Base-by-base conservation (phyloP, 2,329 filamentous ascomycete genomes). In the Diaporthe caulivora region DNA sequence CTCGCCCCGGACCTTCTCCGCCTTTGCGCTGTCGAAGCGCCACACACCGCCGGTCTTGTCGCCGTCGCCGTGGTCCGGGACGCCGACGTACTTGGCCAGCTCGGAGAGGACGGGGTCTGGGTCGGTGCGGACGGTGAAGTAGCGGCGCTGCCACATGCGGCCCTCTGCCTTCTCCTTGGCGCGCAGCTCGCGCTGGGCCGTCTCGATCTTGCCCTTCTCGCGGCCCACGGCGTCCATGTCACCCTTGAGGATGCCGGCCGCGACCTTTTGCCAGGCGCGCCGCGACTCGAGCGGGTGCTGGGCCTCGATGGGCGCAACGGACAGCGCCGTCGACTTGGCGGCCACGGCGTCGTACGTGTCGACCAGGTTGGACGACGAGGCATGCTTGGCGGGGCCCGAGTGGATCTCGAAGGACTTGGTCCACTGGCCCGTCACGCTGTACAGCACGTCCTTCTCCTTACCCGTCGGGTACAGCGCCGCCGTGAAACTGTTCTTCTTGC, bases 401-500 rank as follows among this genome's bases (percentile, higher is more conserved):
- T 93, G 93, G 80, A 98, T 92, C 68, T 90, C 90, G 80, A 98
- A 97, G 2, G 87, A 86, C 79, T 95, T 94, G 73, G 92, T 97
- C 97, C 97, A 99, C 81, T 97, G 94, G 31, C 97, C 97, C 40
- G 95, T 92, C 51, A 93, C 88, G n/a, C 92, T 94, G 87, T 96
- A 98, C 64, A 92, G 86, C 75, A 91, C 88, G 69, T 94, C 92
- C 83, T 93, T 93, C 83, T 92, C 94, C 83, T 87, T 86, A 85
- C 91, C 84, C 83, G 94, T 91, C 21, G 86, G 88, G 84, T 93
- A 95, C 72, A 98, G 82, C 31, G 87, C 87, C 18, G 95, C 96
- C 17, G 87, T 91, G 81, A 98, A 95, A 72, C 89, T 93, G 86
- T 98, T 98, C 87, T 98, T 98, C 88, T 97, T 97, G 77, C 96